Conservation (phyloP, 768 basidiomycete species). For the Mycena belliarum region DNA sequence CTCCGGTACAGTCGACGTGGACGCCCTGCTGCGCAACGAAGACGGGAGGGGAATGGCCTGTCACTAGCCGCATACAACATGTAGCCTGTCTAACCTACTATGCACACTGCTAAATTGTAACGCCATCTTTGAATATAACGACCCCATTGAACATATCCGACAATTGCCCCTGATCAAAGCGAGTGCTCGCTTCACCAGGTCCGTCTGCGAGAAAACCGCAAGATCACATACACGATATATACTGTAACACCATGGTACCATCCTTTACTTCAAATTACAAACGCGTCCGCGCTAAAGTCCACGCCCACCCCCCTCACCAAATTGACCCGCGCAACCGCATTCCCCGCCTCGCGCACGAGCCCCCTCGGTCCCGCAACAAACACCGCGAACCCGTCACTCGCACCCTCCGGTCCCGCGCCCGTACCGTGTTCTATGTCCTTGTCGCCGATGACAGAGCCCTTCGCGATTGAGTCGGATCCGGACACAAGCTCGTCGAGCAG, state of each 20-base stretch:
- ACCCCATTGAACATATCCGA: no score
- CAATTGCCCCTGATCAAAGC: no score
- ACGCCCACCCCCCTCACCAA: conserved; percentile 41
- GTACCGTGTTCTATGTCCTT: conserved; percentile 2
- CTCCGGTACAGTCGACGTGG: conserved; percentile 36
- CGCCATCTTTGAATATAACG: no score
- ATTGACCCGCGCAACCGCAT: conserved; percentile 72
- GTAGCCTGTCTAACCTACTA: no score
- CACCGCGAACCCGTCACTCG: background rate
- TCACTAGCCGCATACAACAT: background rate
- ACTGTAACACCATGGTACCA: no score
- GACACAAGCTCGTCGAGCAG: conserved; percentile 17
- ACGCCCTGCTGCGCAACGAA: background rate
- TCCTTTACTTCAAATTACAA: conserved; percentile 30
- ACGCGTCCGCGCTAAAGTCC: conserved; percentile 77
- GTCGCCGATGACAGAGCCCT: background rate
- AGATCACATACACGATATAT: no score
- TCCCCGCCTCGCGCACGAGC: conserved; percentile 58
- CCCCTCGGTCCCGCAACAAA: background rate
- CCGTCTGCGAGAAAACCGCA: no score
- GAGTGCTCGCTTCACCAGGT: no score
- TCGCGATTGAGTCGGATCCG: background rate
- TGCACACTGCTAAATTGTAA: no score
- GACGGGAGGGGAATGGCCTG: background rate
- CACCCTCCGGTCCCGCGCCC: background rate